These are phyloP conservation scores for Bremia lactucae DNA, from an alignment of 352 stramenopile species.

Conservation along the genomic window DNA sequence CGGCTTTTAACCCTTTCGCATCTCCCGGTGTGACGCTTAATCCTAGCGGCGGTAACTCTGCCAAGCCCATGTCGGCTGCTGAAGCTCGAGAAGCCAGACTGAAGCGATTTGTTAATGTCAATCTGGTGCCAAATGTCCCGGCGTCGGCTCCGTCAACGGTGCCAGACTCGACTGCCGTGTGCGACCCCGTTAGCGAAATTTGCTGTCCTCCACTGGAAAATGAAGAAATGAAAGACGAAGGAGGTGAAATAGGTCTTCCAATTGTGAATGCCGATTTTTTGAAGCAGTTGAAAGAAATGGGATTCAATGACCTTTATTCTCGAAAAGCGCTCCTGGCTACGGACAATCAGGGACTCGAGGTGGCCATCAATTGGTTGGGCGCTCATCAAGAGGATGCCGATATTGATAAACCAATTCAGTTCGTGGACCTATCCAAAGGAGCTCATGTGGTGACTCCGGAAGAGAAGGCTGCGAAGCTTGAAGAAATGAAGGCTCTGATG, in stretches of 20 bases:
- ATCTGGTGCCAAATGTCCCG: slow-evolving; percentile 30
- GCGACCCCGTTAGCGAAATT: slow-evolving; percentile 48
- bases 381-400: slow-evolving; percentile 84
- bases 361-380: slow-evolving; percentile 80
- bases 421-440: slow-evolving; percentile 52
- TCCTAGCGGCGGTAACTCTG: slow-evolving; percentile 10
- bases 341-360: slow-evolving; percentile 57
- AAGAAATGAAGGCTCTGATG: slow-evolving; percentile 71
- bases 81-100: slow-evolving; percentile 75
- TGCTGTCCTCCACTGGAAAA: slow-evolving; percentile 31
- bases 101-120: slow-evolving; percentile 59
- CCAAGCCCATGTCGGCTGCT: slow-evolving; percentile 23
- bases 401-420: slow-evolving; percentile 86
- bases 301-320: slow-evolving; percentile 67
- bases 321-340: slow-evolving; percentile 80
- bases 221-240: slow-evolving; percentile 23
- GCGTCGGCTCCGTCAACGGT: slow-evolving; percentile 10
- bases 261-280: slow-evolving; percentile 66
- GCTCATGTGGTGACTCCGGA: slow-evolving; percentile 62
- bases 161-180: slow-evolving; percentile 47
- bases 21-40: slow-evolving; percentile 60
- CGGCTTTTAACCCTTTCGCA: slow-evolving; percentile 79
- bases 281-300: slow-evolving; percentile 72
- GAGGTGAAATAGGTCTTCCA: slow-evolving; percentile 25
- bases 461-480: slow-evolving; percentile 83